Base-by-base conservation (phyloP, 2,329 filamentous ascomycete genomes). In the Ophiocordyceps camponoti-rufipedis region DNA sequence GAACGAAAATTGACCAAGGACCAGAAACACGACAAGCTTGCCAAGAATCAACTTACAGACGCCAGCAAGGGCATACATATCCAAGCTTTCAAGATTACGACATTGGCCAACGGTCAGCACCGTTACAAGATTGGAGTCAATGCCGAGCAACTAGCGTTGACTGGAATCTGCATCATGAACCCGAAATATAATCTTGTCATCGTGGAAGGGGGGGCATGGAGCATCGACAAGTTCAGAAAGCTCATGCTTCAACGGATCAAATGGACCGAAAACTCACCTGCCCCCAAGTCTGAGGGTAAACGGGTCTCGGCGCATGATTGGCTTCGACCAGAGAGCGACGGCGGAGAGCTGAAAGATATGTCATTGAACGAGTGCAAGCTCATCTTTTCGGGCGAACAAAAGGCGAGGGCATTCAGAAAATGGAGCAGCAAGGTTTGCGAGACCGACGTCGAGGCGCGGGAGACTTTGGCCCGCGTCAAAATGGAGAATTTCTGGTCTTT, bases 401-500 rank as follows among this genome's bases (percentile, higher is more conserved):
- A 89, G 60, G 68, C 74, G 31, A 74, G 85, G 44, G 76, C 71
- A 0, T 98, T 96, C 60, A 79, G 83, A 52, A 88, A 86, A 57
- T 96, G 89, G 85, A 74, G 82, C 3, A 87, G 80, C 50, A 82
- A 85, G 58, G 78, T 91, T n/a, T 94, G 87, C 61, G 91, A 96
- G 64, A 89, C 85, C 2, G 91, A 98, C 59, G 75, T 80, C 11
- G 84, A 93, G 58, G 91, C 89, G 5, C 82, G 85, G 58, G 86
- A 94, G 53, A 72, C 80, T 19, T 63, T 98, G 50, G 67, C 78
- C 12, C 75, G 86, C 53, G 77, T 79, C 6, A 95, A 94, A 69
- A 84, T 96, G 74, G 89, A 96, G 55, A 94, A 82, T 55, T 89
- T 98, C 57, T 98, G 91, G 91, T 82, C 82, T 10, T 65, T 91